Percentiles rank a stretch among this genome's conserved stretches.
These are phyloP conservation scores for Chrysopogon serrulatus DNA, from an alignment of 176 grass and related monocot species.

Conservation along the genomic window DNA sequence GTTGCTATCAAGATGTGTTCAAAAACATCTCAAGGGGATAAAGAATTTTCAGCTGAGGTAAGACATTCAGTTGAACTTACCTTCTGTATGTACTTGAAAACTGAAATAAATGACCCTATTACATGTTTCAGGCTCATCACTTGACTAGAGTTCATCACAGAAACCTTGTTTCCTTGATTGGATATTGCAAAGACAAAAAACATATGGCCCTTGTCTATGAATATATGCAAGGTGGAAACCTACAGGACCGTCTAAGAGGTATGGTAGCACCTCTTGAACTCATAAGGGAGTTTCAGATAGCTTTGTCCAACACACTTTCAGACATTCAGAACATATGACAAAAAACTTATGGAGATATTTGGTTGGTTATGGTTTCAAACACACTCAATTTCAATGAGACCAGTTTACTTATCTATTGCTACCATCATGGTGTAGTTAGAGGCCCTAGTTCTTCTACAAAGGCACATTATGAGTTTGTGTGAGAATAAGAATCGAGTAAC, in stretches of 20 bases:
- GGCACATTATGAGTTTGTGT: neutral
- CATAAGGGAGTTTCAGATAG: neutral
- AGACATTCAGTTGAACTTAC: neutral
- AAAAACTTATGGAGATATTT: neutral
- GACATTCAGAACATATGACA: neutral
- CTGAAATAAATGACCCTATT: neutral
- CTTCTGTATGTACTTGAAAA: neutral
- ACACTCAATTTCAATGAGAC: neutral
- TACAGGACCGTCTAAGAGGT: neutral
- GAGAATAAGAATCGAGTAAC: neutral
- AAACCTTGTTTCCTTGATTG: conserved; percentile 65
- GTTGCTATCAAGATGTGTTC: conserved; percentile 29
- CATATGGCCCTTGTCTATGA: conserved; percentile 8
- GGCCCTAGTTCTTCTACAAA: neutral
- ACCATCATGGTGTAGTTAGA: neutral
- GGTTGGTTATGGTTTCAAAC: neutral
- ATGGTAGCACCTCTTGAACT: neutral
- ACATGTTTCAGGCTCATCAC: conserved; percentile 43
- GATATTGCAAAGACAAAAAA: conserved; percentile 12
- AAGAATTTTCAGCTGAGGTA: conserved; percentile 45
- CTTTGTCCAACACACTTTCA: neutral
- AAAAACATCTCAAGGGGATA: conserved; percentile 10
- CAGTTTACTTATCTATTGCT: neutral
- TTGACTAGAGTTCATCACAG: conserved; percentile 68
- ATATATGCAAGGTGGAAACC: conserved; percentile 9